Evolutionary conservation across 805 yeast species (phyloP), one percentile per base, ranked within the genome.

Genomic region (Candida incommunis): DNA sequence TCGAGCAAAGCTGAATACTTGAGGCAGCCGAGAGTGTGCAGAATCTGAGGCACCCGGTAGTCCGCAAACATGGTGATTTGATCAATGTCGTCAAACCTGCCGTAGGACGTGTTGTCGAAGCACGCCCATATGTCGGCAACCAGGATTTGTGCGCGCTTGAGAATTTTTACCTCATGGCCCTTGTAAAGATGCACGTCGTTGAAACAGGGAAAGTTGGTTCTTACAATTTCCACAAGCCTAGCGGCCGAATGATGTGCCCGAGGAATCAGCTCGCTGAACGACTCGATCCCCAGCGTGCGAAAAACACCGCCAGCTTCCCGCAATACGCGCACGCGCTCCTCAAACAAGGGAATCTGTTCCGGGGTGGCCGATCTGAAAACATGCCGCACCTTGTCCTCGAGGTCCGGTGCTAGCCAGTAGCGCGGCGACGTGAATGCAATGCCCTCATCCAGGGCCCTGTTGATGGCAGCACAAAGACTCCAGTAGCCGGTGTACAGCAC

Each of bases 51-150:
- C 7, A 68, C 72, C 15, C 72, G 58, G 48, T 68, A 68, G 50
- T 68, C 72, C 15, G 72, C 72, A 53, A 68, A 68, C 72, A 68
- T 68, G 16, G 71, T 67, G 43, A 68, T 48, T 20, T 52, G 43
- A 45, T 60, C 64, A 40, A 68, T 68, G 47, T 68, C 72, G 22
- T 45, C 31, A 45, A 68, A 68, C n/a, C 43, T 42, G 4, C 71
- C 72, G 29, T 48, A 57, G 4, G 57, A 51, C 15, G 52, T 13
- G 23, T 67, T 67, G 13, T 63, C 51, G 46, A 67, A 67, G 50
- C 69, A 63, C 1, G 70, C 72, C 72, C 72, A 68, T 21, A 68
- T 49, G 43, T 68, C 72, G 13, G 66, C 61, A 2, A 64, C 65
- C 5, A 68, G 54, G 22, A 68, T 68, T 53, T 68, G 72, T 11